Percentiles rank a stretch among this genome's conserved stretches.
Evolutionary conservation across 768 basidiomycete species (phyloP).

Genomic region (Leccinum sublutescens): DNA sequence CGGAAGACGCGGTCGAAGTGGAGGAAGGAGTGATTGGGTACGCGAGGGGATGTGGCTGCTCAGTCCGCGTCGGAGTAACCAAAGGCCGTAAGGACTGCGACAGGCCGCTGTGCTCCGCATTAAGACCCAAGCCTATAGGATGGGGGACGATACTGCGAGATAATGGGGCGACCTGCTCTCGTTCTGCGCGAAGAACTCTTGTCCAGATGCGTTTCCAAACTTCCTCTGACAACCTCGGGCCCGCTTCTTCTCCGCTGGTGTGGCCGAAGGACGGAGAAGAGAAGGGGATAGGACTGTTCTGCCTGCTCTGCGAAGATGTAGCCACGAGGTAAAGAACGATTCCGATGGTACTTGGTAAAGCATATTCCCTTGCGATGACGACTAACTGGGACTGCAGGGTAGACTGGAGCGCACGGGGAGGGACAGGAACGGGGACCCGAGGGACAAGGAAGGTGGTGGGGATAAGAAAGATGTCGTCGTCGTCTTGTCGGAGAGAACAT

Average conservation of each 20-base stretch:
- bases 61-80: conserved; percentile 42
- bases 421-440: too few species aligned
- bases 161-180: conserved; percentile 37
- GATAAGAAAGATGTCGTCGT: too few species aligned
- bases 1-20: conserved; percentile 30
- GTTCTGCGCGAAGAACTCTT: conserved; percentile 64
- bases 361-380: conserved; percentile 92
- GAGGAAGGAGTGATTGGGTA: background rate
- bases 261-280: conserved; percentile 20
- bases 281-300: conserved; percentile 16
- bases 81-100: conserved; percentile 43
- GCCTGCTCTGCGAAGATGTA: conserved; percentile 27
- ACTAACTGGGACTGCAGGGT: conserved; percentile 79
- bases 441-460: too few species aligned
- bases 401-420: conserved; percentile 60
- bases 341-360: conserved; percentile 82
- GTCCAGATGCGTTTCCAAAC: conserved; percentile 89
- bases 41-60: conserved; percentile 35
- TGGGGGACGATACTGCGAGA: conserved; percentile 37
- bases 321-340: conserved; percentile 79
- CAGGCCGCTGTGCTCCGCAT: conserved; percentile 34
- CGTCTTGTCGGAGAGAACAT: too few species aligned
- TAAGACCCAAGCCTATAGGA: conserved; percentile 45
- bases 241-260: conserved; percentile 51
- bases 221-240: conserved; percentile 82